Evolutionary conservation across 75 land plant species (phyloP), one percentile per base, ranked within the genome.

Genomic region (Cunninghamia lanceolata): DNA sequence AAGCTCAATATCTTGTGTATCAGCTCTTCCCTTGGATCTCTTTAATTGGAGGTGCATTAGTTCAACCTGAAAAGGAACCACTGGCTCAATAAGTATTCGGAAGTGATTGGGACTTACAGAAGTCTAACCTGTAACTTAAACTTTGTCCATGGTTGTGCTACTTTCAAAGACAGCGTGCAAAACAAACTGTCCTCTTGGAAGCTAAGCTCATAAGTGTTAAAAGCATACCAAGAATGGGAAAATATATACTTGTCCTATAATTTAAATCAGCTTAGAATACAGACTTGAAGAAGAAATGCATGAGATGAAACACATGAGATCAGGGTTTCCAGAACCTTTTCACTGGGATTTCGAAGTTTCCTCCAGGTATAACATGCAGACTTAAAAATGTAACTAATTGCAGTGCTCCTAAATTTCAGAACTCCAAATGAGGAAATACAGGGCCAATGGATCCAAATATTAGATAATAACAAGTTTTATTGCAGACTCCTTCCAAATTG

Each of bases 41-140:
- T 86, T 94, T 68, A 97, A 94, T 86, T 96, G 99, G 21, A 91
- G 38, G 86, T 95, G 99, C 84, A 97, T 90, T 38, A 97, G 98
- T 82, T 93, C 94, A 85, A 91, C 89, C 99, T 97, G 92, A 50
- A 80, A 8, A 73, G 16, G 47, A 42, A 80, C 32, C 46, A 80
- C n/a, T 19, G 30, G 34, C 47, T 43, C 9, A 43, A 42, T 70
- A 70, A 70, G 74, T 70, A 70, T 11, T 10, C 3, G 3, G 68
- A 73, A 32, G 2, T 73, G 3, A 43, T 43, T n/a, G 25, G 5
- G 30, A 80, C 5, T 43, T 11, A 80, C 32, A 80, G 28, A 34
- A 34, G 36, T 73, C 38, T 14, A 73, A 73, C 75, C 13, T 13
- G 11, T 10, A 34, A 45, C 15, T 11, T 36, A 43, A 79, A 25